Conservation (phyloP, 2,329 filamentous ascomycete species). For the Epichloe sp. region DNA sequence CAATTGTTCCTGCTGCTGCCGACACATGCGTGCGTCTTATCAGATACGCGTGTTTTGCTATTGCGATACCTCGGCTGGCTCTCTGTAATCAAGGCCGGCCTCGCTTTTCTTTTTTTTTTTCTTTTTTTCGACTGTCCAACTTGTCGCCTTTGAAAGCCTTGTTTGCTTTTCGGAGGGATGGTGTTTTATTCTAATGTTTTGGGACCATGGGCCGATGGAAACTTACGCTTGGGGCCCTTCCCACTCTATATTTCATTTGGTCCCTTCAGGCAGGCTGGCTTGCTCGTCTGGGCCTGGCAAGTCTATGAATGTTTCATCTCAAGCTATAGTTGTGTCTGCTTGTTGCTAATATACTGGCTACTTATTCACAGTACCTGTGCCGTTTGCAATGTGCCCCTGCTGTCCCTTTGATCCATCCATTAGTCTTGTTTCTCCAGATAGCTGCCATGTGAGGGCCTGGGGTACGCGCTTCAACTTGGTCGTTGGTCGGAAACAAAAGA, state of each 20-base stretch:
- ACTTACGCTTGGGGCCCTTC: not conserved
- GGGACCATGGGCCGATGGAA: not conserved
- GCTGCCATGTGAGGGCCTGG: too few species aligned
- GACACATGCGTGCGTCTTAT: not conserved
- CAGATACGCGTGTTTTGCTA: conserved; percentile 2
- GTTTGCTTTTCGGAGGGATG: not conserved
- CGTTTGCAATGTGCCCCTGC: not conserved
- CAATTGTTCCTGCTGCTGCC: not conserved
- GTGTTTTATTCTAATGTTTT: not conserved
- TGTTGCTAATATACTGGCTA: not conserved
- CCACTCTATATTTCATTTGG: not conserved
- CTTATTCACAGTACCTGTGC: not conserved
- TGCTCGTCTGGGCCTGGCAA: not conserved
- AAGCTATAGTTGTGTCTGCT: not conserved
- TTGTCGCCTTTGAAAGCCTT: not conserved
- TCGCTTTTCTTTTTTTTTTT: conserved; percentile 1
- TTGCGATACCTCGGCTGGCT: conserved; percentile 10
- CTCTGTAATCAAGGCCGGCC: conserved; percentile 4
- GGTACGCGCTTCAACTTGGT: too few species aligned
- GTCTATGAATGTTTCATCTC: not conserved
- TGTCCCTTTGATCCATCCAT: too few species aligned
- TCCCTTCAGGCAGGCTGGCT: not conserved
- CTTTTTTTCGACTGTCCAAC: not conserved
- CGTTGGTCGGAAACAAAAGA: too few species aligned
- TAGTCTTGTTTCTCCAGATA: too few species aligned